Base-by-base conservation (phyloP, 148 eudicot genomes). In the Silene conica region DNA sequence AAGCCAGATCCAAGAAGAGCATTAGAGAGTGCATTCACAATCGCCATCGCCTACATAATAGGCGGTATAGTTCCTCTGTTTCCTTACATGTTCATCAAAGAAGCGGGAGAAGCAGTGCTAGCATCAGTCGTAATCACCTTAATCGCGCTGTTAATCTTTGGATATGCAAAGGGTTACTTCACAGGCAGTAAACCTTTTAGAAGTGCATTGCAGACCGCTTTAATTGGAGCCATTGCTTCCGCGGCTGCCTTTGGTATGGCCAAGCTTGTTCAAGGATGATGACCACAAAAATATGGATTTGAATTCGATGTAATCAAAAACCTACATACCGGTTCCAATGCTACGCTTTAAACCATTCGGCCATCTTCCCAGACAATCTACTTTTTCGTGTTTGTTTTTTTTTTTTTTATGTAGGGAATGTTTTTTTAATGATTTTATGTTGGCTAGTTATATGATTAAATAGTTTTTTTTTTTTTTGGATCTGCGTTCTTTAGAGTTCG, bases 181-280 rank as follows among this genome's bases (percentile, higher is more conserved):
- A 94, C 97, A 0, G 98, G 96, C 4, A 85, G 70, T 77, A 87
- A 66, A 54, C 97, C 98, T 0, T 2, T 91, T 0, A 78, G 38
- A 69, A 91, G 96, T 14, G 97, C 98, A 43, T 48, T 94, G 21
- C 89, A 94, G 61, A 94, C 98, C 2, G 87, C 96, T 2, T 77
- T 94, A 8, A 94, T 94, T 5, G 98, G 97, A 73, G 98, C 98
- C 25, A 41, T 94, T 10, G 98, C 97, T 31, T 94, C 98, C 38
- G 98, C 98, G 31, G 97, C 97, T 55, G 98, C 98, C 14, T 94
- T 79, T 73, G 98, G 91, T 75, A 82, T 94, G 96, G 98, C 98
- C 65, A 94, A 91, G 85, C 74, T 76, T 76, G 87, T 93, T 46
- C 97, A 86, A 64, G 80, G 87, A 67, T 80, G 77, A 60, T 22